Percentiles rank a stretch among this genome's conserved stretches.
These are phyloP conservation scores for Microascus cirrosus DNA, from an alignment of 2,329 filamentous ascomycete genomes.

Conservation along the genomic window DNA sequence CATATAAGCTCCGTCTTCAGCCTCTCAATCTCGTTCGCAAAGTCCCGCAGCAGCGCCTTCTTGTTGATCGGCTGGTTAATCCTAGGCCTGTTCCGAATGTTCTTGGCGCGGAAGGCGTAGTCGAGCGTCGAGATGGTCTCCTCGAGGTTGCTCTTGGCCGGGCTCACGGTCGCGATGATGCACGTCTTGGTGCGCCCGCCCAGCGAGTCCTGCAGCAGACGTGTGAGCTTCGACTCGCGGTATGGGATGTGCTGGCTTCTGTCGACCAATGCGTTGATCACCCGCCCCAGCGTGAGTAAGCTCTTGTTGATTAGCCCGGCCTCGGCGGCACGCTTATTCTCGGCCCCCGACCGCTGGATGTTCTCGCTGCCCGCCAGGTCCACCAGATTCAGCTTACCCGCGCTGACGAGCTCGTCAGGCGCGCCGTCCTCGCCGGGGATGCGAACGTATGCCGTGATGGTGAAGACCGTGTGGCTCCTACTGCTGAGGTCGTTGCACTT, in stretches of 20 bases:
- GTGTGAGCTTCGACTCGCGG: slow-evolving; percentile 90
- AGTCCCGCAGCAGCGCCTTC: slow-evolving; percentile 82
- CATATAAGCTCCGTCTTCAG: slow-evolving; percentile 89
- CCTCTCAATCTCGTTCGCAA: slow-evolving; percentile 86
- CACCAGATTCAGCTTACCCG: slow-evolving; percentile 91
- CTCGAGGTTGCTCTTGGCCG: slow-evolving; percentile 88
- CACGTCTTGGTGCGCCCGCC: slow-evolving; percentile 95
- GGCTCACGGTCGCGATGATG: slow-evolving; percentile 94
- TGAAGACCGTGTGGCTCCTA: slow-evolving; percentile 94
- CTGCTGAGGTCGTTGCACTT: slow-evolving; percentile 98
- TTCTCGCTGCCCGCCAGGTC: slow-evolving; percentile 97
- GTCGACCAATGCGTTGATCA: slow-evolving; percentile 96
- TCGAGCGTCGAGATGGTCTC: slow-evolving; percentile 97
- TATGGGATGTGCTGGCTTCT: slow-evolving; percentile 79
- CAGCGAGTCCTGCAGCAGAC: slow-evolving; percentile 89
- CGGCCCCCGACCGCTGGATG: slow-evolving; percentile 90
- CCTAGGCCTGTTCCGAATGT: slow-evolving; percentile 96
- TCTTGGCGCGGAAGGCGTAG: slow-evolving; percentile 96
- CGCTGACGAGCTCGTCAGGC: slow-evolving; percentile 79
- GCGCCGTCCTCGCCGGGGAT: slow-evolving; percentile 61
- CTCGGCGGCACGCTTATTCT: slow-evolving; percentile 94
- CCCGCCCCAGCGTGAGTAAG: slow-evolving; percentile 82
- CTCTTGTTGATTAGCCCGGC: slow-evolving; percentile 98
- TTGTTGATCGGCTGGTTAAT: slow-evolving; percentile 88
- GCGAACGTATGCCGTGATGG: slow-evolving; percentile 85